Percentiles rank a stretch among this genome's conserved stretches.
Evolutionary conservation across 2,329 filamentous ascomycete species (phyloP).

Genomic region (Ceratocystis smalleyi): DNA sequence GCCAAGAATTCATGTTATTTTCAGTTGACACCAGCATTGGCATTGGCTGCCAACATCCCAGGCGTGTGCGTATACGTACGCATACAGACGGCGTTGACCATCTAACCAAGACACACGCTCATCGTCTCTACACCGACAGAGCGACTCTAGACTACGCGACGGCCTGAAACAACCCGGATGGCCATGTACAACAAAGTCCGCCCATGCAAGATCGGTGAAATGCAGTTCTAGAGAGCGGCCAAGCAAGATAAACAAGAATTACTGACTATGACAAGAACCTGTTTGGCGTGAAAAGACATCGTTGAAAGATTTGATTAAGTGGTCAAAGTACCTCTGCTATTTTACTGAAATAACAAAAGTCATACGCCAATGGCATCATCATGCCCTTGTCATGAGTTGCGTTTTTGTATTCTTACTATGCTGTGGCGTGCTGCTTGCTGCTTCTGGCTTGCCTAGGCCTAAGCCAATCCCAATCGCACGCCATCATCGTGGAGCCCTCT

Average conservation of each 20-base stretch:
- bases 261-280: not conserved
- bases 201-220: too few species aligned
- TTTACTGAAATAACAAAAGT: not conserved
- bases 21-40: not conserved
- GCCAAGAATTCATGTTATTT: not conserved
- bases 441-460: not conserved
- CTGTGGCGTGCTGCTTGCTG: not conserved
- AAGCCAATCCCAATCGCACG: slow-evolving; percentile 1
- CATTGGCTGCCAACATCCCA: not conserved
- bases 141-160: not conserved
- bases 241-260: not conserved
- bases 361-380: slow-evolving; percentile 1
- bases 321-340: not conserved
- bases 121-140: too few species aligned
- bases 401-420: not conserved
- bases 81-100: not conserved
- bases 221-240: not conserved
- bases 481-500: not conserved
- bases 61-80: not conserved
- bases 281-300: not conserved
- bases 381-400: not conserved
- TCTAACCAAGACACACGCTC: not conserved
- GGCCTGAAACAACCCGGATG: not conserved
- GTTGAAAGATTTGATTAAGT: not conserved
- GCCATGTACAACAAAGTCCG: not conserved